phyloP scores from a whole-genome alignment of 306 rosid species.

The Datisca glomerata region DNA sequence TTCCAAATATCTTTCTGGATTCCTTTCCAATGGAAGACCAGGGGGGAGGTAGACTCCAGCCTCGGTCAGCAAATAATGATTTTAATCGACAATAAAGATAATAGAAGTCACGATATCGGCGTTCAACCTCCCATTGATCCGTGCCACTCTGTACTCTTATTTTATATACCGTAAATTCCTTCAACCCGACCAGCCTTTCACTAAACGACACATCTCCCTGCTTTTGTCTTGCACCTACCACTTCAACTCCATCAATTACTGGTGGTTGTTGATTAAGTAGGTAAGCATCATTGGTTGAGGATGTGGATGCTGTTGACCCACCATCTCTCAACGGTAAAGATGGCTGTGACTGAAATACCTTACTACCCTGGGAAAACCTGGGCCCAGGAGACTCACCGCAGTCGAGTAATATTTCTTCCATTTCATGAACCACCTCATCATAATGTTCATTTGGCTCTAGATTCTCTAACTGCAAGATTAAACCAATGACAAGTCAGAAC shows the following conservation, averaged over 20 bases:
- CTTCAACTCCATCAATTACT: conserved; percentile 77
- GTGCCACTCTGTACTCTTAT: conserved; percentile 73
- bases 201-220: conserved; percentile 88
- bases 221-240: conserved; percentile 95
- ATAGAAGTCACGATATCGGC: conserved; percentile 81
- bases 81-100: conserved; percentile 60
- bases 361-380: conserved; percentile 39
- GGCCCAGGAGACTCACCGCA: conserved; percentile 53
- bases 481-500: conserved; percentile 6
- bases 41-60: conserved; percentile 72
- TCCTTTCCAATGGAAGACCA: conserved; percentile 82
- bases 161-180: conserved; percentile 85
- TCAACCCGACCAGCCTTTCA: conserved; percentile 96
- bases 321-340: conserved; percentile 73
- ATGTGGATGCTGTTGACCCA: conserved; percentile 84
- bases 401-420: conserved; percentile 95
- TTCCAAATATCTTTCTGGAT: conserved; percentile 74
- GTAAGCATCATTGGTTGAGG: conserved; percentile 43
- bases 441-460: conserved; percentile 51
- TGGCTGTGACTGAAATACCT: conserved; percentile 32
- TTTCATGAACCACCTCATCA: conserved; percentile 85
- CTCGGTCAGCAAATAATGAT: conserved; percentile 49
- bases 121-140: conserved; percentile 91
- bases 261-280: conserved; percentile 31
- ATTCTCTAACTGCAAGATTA: conserved; percentile 55